Conservation (phyloP, 805 yeast species). For the Pichia pseudocactophila region DNA sequence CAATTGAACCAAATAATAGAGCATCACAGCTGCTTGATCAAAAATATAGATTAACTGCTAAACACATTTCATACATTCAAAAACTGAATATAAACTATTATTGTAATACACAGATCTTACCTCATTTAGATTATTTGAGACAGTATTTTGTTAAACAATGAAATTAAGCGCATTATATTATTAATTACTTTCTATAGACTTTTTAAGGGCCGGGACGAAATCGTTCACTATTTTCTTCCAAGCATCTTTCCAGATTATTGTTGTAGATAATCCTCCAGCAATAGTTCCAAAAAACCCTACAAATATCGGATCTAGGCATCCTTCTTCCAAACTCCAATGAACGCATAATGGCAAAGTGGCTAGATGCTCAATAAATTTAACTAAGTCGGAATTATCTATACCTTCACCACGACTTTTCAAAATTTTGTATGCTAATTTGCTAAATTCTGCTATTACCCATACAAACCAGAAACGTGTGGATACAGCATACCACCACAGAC, state of each 20-base stretch:
- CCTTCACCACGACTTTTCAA: constrained; percentile 9
- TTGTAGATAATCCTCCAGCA: constrained; percentile 17
- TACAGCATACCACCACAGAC: constrained; percentile 23
- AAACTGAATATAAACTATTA: constrained; percentile 18
- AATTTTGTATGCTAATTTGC: constrained; percentile 4
- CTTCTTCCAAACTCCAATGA: constrained; percentile 30
- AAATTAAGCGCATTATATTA: background rate
- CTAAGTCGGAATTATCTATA: constrained; percentile 8
- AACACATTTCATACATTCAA: constrained; percentile 23
- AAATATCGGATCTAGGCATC: constrained; percentile 24
- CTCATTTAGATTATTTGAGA: constrained; percentile 29
- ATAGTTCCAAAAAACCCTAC: constrained; percentile 30
- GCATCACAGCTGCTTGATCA: constrained; percentile 13
- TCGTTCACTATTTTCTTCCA: constrained; percentile 8
- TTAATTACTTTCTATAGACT: no score
- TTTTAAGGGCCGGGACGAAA: background rate
- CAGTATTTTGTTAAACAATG: constrained; percentile 7
- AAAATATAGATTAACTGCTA: constrained; percentile 8
- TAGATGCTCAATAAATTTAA: constrained; percentile 21
- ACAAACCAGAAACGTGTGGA: constrained; percentile 30
- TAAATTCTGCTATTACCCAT: constrained; percentile 27
- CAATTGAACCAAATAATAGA: constrained; percentile 7
- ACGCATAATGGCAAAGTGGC: constrained; percentile 31
- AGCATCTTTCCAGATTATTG: constrained; percentile 17
- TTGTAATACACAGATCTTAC: constrained; percentile 28